Evolutionary conservation across 495 filamentous ascomycete genomes (phyloP).

Genomic region (Diplogelasinospora grovesii): DNA sequence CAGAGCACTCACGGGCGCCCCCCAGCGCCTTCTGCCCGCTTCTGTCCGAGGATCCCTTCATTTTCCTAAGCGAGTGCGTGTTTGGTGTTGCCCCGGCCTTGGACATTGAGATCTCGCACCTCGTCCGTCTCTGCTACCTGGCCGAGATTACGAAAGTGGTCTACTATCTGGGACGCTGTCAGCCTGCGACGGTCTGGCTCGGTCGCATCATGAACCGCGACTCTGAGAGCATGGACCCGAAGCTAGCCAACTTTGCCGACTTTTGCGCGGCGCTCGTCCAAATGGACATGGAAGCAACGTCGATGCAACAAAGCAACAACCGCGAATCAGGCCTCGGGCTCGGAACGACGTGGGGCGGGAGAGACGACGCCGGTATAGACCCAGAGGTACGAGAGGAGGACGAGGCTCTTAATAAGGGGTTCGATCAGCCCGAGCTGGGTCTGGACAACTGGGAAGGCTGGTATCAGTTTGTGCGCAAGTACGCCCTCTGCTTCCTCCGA

Average conservation of each 20-base stretch:
- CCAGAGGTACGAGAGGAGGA: too few relatives aligned
- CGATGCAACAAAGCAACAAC: too few relatives aligned
- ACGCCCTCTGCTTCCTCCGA: conserved; percentile 82
- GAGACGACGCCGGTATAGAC: too few relatives aligned
- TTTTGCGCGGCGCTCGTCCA: conserved; percentile 33
- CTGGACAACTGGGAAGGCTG: conserved; percentile 34
- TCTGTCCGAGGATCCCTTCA: conserved; percentile 70
- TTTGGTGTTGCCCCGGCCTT: conserved; percentile 44
- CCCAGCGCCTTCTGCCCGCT: conserved; percentile 57
- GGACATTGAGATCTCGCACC: conserved; percentile 68
- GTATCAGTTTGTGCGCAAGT: conserved; percentile 57
- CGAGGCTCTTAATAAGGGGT: conserved; percentile 27
- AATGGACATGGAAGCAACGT: conserved; percentile 22
- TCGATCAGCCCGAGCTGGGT: conserved; percentile 37
- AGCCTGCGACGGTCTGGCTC: conserved; percentile 31
- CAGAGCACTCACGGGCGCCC: conserved; percentile 18
- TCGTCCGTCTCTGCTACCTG: conserved; percentile 84
- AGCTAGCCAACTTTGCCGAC: conserved; percentile 36
- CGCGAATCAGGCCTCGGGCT: too few relatives aligned
- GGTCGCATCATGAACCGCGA: conserved; percentile 27
- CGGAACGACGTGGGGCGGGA: too few relatives aligned
- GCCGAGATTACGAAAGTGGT: conserved; percentile 83
- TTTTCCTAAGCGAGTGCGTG: conserved; percentile 77
- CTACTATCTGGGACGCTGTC: conserved; percentile 42
- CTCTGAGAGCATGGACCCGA: conserved; percentile 24